Percentiles rank a stretch among this genome's conserved stretches.
Conservation (phyloP, 257 asterid genomes). For the Voacanga thouarsii region DNA sequence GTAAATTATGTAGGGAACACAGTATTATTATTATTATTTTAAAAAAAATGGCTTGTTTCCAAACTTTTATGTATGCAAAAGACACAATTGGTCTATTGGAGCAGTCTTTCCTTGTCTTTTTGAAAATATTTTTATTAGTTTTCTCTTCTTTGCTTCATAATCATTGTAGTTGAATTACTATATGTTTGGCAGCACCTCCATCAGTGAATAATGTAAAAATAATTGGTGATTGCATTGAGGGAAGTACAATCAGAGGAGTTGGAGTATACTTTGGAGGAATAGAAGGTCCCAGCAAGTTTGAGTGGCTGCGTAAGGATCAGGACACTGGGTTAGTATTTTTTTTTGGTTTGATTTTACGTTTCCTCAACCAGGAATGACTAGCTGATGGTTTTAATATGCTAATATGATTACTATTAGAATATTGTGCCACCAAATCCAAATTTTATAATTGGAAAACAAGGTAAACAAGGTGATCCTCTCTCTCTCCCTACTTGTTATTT, state of each 20-base stretch:
- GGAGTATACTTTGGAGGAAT: constrained; percentile 96
- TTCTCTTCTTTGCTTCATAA: neutral
- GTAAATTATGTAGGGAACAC: neutral
- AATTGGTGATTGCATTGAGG: constrained; percentile 81
- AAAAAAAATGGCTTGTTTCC: neutral
- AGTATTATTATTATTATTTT: too few species aligned
- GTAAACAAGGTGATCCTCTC: neutral
- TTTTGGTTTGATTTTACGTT: neutral
- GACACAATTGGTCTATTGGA: neutral
- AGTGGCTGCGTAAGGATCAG: constrained; percentile 82
- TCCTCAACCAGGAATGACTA: neutral
- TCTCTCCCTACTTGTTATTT: neutral
- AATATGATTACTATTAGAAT: neutral
- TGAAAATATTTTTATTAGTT: neutral
- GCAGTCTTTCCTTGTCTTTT: neutral
- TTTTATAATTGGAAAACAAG: neutral
- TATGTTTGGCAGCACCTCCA: constrained; percentile 73
- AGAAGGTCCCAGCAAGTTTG: constrained; percentile 97
- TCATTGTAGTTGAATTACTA: constrained; percentile 1
- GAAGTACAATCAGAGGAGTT: constrained; percentile 59
- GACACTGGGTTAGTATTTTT: constrained; percentile 62
- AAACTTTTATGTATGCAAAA: neutral
- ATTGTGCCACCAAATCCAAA: too few species aligned
- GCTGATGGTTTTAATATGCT: neutral
- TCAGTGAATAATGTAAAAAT: constrained; percentile 70